These are phyloP conservation scores for Plasmodium berghei DNA, from an alignment of 169 alveolate genomes.

Conservation along the genomic window DNA sequence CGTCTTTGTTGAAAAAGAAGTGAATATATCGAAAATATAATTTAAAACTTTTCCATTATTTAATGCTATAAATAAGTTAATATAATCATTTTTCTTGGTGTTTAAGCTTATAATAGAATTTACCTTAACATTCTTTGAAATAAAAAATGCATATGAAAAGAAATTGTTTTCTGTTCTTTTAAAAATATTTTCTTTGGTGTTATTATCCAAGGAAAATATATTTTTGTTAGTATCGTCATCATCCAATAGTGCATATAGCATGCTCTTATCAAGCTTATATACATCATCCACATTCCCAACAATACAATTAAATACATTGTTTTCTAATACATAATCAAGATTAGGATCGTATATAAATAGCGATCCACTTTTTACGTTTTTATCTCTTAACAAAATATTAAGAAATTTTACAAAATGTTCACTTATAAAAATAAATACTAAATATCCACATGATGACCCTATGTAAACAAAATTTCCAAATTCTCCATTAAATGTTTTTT, in stretches of 20 bases:
- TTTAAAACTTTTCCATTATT: constrained; percentile 37
- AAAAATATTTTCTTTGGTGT: constrained; percentile 49
- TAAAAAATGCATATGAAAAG: constrained; percentile 63
- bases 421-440: constrained; percentile 48
- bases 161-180: constrained; percentile 29
- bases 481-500: constrained; percentile 48
- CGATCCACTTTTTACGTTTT: constrained; percentile 35
- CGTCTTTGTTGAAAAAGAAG: constrained; percentile 16
- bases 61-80: constrained; percentile 36
- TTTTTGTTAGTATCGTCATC: constrained; percentile 24
- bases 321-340: not conserved
- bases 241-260: constrained; percentile 46
- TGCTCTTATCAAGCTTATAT: constrained; percentile 31
- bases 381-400: constrained; percentile 22
- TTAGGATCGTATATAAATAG: constrained; percentile 30
- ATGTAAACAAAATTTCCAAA: constrained; percentile 40
- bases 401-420: constrained; percentile 39
- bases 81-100: constrained; percentile 37
- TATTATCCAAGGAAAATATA: not conserved
- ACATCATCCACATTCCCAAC: constrained; percentile 66
- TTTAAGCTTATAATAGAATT: constrained; percentile 47
- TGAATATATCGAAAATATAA: constrained; percentile 27
- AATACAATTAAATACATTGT: not conserved
- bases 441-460: constrained; percentile 67
- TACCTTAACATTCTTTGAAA: constrained; percentile 52